Evolutionary conservation across 164 flowering plant species (phyloP), one percentile per base, ranked within the genome.

Genomic region (Vitis riparia): DNA sequence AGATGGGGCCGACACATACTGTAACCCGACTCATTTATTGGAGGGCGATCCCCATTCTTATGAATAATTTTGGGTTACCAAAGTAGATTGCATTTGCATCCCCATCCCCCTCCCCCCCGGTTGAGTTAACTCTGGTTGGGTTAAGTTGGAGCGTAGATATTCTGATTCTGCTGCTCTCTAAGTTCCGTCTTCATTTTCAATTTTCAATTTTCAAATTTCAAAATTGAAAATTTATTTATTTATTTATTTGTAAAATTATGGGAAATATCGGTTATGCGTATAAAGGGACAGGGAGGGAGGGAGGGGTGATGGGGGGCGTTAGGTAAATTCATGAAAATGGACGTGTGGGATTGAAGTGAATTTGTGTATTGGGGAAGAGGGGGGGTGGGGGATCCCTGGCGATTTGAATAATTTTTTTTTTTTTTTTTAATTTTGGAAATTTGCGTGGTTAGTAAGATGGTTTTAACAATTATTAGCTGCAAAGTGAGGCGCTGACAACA

Each of bases 391-490:
- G 56, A 53, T 53, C 56, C n/a, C 56, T 53, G 5, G 14, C 7
- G 50, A 5, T 61, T 19, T 30, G 5, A 19, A 61, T 12, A 61
- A 1, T 1, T 15, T 63, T 17, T 2, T 11, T 64, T 9, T 51
- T 51, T 1, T 23, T 1, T 19, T 9, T 5, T 48, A 19, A 11
- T 51, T 64, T 51, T 10, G 6, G 13, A 37, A 23, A 23, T 23
- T 23, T 23, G 27, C 27, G 27, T 23, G 27, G 27, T 23, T 37
- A 51, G 61, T 27, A 71, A 69, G 5, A 68, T 59, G 58, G 72
- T 77, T 81, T 81, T 77, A 79, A 78, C 83, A 83, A 82, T 79
- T 83, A 80, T 79, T 81, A 81, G 85, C 82, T 74, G 78, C 85
- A 79, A 83, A 81, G 86, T 78, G 76, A 81, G 83, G 78, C 61